Conservation (phyloP, 108 stramenopile genomes). For the Conticribra guillardii region DNA sequence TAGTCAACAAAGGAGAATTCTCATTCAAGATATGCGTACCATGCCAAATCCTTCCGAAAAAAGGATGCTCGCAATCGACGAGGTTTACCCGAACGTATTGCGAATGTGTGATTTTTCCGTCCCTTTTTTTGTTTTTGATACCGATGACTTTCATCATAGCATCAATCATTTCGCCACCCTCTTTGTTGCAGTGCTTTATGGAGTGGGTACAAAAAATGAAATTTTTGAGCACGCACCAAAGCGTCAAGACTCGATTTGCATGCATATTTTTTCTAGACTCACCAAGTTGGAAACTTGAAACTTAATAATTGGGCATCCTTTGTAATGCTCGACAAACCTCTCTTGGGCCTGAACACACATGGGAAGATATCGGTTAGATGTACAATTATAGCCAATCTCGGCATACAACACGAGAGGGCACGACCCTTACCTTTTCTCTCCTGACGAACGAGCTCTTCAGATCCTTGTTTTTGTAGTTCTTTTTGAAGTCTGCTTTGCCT, state of each 20-base stretch:
- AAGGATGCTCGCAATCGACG: constrained; percentile 50
- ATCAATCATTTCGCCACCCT: constrained; percentile 82
- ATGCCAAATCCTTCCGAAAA: constrained; percentile 44
- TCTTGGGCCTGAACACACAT: not conserved
- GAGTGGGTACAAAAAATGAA: not conserved
- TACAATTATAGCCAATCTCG: too few species aligned
- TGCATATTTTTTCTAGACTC: not conserved
- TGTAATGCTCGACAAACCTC: constrained; percentile 16
- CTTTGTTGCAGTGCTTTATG: constrained; percentile 46
- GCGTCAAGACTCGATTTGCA: too few species aligned
- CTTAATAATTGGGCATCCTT: constrained; percentile 73
- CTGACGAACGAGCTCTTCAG: too few species aligned
- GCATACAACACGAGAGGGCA: too few species aligned
- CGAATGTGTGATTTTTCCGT: constrained; percentile 30
- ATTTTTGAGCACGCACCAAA: too few species aligned
- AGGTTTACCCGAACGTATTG: constrained; percentile 48
- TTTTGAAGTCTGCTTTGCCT: not conserved
- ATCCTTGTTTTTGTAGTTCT: too few species aligned
- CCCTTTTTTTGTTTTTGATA: constrained; percentile 35
- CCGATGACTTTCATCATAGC: constrained; percentile 76
- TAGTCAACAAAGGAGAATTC: constrained; percentile 36
- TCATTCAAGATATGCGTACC: constrained; percentile 40
- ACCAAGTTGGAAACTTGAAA: constrained; percentile 76
- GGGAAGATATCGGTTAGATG: too few species aligned
- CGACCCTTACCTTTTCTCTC: too few species aligned